Conservation (phyloP, 2,329 filamentous ascomycete species). For the Atkinsonella texensis region DNA sequence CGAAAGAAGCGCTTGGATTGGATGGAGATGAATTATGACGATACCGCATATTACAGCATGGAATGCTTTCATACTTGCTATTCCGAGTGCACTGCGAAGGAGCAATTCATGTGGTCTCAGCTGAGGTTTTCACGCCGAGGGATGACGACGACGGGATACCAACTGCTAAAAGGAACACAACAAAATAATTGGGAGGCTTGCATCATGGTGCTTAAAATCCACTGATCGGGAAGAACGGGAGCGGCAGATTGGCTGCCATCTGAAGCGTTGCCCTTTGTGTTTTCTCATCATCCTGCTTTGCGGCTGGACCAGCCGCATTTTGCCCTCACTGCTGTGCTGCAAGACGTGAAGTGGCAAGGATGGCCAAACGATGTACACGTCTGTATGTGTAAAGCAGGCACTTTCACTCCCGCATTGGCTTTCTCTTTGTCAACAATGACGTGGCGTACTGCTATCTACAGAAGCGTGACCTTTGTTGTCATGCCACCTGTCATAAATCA, state of each 20-base stretch:
- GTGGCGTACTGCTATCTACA: no score
- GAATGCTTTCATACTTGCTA: slow-evolving; percentile 3
- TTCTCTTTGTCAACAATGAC: no score
- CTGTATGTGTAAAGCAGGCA: no score
- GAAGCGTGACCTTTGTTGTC: no score
- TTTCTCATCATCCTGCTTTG: neutral
- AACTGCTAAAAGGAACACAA: neutral
- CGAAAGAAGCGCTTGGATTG: slow-evolving; percentile 3
- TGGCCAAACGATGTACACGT: no score
- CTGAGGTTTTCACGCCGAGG: neutral
- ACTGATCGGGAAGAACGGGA: neutral
- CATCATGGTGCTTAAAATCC: slow-evolving; percentile 4
- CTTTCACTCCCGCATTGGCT: no score
- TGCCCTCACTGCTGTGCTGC: neutral
- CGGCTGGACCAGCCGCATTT: neutral
- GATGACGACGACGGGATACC: neutral
- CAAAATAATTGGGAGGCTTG: slow-evolving; percentile 5
- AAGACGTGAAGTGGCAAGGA: no score
- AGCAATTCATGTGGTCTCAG: neutral
- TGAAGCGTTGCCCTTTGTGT: neutral
- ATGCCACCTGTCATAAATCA: no score
- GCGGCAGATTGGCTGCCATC: slow-evolving; percentile 1
- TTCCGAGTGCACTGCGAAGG: neutral
- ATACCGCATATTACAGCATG: slow-evolving; percentile 5
- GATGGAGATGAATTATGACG: neutral